phyloP scores from a whole-genome alignment of 768 basidiomycete genomes.

The Gautieria morchelliformis region DNA sequence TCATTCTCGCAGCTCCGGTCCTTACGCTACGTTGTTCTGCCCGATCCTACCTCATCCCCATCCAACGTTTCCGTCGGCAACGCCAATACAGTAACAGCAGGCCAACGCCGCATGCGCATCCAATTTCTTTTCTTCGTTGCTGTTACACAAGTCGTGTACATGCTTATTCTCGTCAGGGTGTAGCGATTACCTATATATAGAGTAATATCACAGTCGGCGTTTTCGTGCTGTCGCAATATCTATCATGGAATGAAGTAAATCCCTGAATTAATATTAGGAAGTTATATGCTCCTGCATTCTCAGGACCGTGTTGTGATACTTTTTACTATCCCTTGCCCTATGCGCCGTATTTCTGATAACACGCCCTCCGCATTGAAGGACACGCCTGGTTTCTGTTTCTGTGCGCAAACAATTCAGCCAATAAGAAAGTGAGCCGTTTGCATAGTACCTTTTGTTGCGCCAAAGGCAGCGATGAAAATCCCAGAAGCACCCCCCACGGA shows the following conservation, averaged over 20 bases:
- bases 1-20: slow-evolving; percentile 66
- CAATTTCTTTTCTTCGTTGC: slow-evolving; percentile 86
- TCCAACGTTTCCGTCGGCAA: slow-evolving; percentile 32
- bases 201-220: too few relatives aligned
- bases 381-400: slow-evolving; percentile 50
- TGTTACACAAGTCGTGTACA: slow-evolving; percentile 72
- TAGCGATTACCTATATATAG: slow-evolving; percentile 18
- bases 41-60: slow-evolving; percentile 50
- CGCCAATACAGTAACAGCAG: slow-evolving; percentile 58
- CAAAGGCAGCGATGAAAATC: slow-evolving; percentile 62
- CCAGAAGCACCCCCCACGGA: slow-evolving; percentile 73
- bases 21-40: slow-evolving; percentile 82
- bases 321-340: slow-evolving; percentile 62
- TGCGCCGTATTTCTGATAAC: slow-evolving; percentile 63
- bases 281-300: too few relatives aligned
- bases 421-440: neutral
- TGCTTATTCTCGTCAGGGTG: slow-evolving; percentile 72
- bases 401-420: neutral
- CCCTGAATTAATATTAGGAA: too few relatives aligned
- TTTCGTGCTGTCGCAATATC: too few relatives aligned
- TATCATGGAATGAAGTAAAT: too few relatives aligned
- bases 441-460: slow-evolving; percentile 11
- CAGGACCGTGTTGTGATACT: slow-evolving; percentile 28
- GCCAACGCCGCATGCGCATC: slow-evolving; percentile 75
- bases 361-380: slow-evolving; percentile 57